Conservation (phyloP, 2,329 filamentous ascomycete genomes). For the Fusarium sp. region DNA sequence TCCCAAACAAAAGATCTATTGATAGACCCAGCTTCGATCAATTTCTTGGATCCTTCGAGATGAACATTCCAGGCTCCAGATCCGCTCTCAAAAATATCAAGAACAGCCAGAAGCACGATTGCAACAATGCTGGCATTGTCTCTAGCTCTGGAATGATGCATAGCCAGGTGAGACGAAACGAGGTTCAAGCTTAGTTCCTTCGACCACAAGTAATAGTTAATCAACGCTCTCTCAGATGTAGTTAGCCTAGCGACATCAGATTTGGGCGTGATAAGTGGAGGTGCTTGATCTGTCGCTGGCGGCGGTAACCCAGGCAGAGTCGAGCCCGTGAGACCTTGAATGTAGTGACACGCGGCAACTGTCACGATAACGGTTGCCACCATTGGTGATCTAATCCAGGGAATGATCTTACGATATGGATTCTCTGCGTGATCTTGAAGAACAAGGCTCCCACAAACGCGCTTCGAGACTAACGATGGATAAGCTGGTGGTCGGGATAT, state of each 20-base stretch:
- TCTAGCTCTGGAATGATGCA: accelerated
- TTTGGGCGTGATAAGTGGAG: background rate
- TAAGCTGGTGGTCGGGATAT: background rate
- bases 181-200: background rate
- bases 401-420: background rate
- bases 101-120: background rate
- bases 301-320: background rate
- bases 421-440: background rate
- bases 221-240: background rate
- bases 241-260: background rate
- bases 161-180: background rate
- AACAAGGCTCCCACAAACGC: background rate
- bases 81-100: background rate
- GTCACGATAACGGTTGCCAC: background rate
- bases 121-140: background rate
- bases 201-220: background rate
- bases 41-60: background rate
- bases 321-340: background rate
- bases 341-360: background rate
- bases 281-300: too few species aligned
- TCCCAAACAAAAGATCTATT: background rate
- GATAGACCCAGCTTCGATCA: background rate
- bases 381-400: background rate
- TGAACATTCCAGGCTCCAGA: background rate
- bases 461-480: background rate